Base-by-base conservation (phyloP, 192 early-diverging fungal genomes). In the Jimgerdemannia lactiflua region DNA sequence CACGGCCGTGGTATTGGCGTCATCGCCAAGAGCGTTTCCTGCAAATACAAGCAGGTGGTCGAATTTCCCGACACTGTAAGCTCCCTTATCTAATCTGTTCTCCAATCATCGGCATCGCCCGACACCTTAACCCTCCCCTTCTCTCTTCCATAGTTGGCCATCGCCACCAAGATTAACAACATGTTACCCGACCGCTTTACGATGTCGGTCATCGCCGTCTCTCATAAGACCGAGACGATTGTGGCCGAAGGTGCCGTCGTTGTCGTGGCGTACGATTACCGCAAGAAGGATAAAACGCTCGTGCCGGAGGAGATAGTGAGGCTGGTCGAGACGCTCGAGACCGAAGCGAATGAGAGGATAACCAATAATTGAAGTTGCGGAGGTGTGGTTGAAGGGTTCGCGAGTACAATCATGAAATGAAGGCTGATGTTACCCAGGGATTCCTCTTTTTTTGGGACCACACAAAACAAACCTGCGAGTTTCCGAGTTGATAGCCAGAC, bases 51-150 rank as follows among this genome's bases (percentile, higher is more conserved):
- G 18, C 71, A 77, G 39, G 79, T 82, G 3, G 82, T 86, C 19
- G 70, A 64, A 10, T 89, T 82, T 65, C 86, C 86, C 3, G 86
- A 89, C 73, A 87, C 78, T 41, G 39, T 86, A 43, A 82, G 74
- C 29, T 29, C 29, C 29, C 29, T 29, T 65, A 0, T 42, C 63
- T 41, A 4, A 20, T 7, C 4, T 4, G 6, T 4, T 42, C 65
- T 59, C 39, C 11, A 11, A 39, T 11, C 70, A 4, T 39, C 19
- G 70, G n/a, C 70, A 4, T 70, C 9, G 29, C 49, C 49, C 49
- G 6, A 14, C 49, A 59, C 14, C 14, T 59, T 59, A 59, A 59
- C 14, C 14, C 49, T 59, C 49, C 8, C 6, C 14, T 59, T 59
- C 49, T 59, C 6, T 59, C 4, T 54, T 41, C 66, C 42, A 2